These are phyloP conservation scores for Coffea eugenioides DNA, from an alignment of 257 asterid genomes.

Conservation along the genomic window DNA sequence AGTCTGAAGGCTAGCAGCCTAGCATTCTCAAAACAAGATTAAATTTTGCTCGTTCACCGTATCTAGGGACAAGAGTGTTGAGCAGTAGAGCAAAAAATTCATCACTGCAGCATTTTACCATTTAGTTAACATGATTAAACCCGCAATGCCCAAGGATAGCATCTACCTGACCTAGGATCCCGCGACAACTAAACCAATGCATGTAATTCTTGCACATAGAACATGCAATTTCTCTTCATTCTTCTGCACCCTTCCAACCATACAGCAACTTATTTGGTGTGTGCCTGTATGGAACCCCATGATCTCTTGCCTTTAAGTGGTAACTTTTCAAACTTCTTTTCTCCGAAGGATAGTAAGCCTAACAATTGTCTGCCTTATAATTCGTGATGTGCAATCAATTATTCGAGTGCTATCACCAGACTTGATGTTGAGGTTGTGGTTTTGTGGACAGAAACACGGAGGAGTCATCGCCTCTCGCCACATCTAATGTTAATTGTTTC, in stretches of 20 bases:
- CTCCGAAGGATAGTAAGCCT: not conserved
- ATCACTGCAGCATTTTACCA: not conserved
- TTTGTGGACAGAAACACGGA: not conserved
- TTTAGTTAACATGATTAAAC: not conserved
- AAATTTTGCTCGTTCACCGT: not conserved
- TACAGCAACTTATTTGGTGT: conserved; percentile 3
- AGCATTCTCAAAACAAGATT: not conserved
- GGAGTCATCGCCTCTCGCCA: not conserved
- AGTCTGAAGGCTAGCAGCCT: not conserved
- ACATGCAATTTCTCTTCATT: not conserved
- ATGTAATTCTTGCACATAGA: not conserved
- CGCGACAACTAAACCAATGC: not conserved
- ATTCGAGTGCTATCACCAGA: not conserved
- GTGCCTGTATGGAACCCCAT: not conserved
- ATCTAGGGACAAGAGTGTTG: not conserved
- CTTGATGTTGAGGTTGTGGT: not conserved
- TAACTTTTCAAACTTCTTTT: not conserved
- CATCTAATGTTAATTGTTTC: not conserved
- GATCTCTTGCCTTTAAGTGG: not conserved
- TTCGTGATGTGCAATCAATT: not conserved
- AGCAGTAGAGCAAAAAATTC: not conserved
- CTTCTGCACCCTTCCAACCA: not conserved
- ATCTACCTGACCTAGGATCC: not conserved
- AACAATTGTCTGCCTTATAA: not conserved
- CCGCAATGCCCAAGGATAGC: not conserved